Base-by-base conservation (phyloP, 2,329 filamentous ascomycete species). In the Ascochyta clinopodiicola region DNA sequence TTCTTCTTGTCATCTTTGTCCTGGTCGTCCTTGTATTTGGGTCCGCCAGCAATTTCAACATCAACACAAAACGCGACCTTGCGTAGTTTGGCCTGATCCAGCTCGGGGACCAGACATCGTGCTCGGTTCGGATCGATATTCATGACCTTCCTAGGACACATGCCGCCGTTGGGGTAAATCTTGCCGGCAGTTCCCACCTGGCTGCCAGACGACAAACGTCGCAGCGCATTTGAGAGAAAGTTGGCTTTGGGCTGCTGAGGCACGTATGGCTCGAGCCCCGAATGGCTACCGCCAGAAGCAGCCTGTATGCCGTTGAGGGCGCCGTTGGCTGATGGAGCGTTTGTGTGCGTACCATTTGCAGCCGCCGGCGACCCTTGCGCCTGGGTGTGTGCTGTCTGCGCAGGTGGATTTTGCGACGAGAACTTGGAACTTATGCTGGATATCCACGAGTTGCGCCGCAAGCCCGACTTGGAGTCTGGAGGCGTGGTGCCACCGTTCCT, bases 31-130 rank as follows among this genome's bases (percentile, higher is more conserved):
- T 73, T 78, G 64, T 96, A 95, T 64, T 86, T 88, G 22, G 93
- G 91, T 70, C 91, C 87, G 0, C 92, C 91, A 3, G 94, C 94
- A 69, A 99, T 96, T 75, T 99, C 95, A 4, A 99, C 93, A 70
- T 99, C 95, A 2, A 99, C 95, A 66, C 91, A 96, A 70, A 99
- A 99, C 0, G 94, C 90, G 0, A 99, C 95, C 48, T 92, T 86
- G 49, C 92, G 86, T 56, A 99, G 77, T 73, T 95, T 96, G 44
- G 86, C 85, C 67, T 88, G 86, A 62, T 92, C 88, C 42, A 99
- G 80, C 63, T 96, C 93, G 4, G 85, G 80, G 27, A 98, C 86
- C 22, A 86, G 83, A 73, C 92, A 96, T 61, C 95, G 82, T 69
- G 94, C 88, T 37, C 95, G 86, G 63, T 88, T 84, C 8, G 80